These are phyloP conservation scores for Phaeosphaeria sp. DNA, from an alignment of 2,329 filamentous ascomycete genomes.

Conservation along the genomic window DNA sequence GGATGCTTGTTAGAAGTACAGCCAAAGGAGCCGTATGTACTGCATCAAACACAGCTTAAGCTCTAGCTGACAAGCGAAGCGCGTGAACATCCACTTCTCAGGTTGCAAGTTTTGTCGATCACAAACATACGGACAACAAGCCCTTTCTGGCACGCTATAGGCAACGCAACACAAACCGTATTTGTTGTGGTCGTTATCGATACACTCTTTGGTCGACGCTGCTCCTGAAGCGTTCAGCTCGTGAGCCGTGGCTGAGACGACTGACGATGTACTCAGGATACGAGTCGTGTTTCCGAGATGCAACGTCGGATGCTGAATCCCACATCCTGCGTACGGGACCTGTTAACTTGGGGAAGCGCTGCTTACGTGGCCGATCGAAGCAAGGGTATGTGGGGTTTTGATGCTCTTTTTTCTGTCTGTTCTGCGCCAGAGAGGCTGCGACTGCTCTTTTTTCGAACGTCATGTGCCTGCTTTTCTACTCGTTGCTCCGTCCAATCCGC, in stretches of 20 bases:
- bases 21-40: background rate
- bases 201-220: conserved; percentile 20
- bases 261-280: conserved; percentile 13
- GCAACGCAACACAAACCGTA: conserved; percentile 6
- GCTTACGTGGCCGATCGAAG: conserved; percentile 11
- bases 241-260: conserved; percentile 31
- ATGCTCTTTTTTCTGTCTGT: background rate
- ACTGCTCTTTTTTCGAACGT: conserved; percentile 16
- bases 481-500: conserved; percentile 6
- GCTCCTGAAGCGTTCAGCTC: conserved; percentile 15
- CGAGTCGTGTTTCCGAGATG: conserved; percentile 24
- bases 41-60: background rate
- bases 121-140: background rate
- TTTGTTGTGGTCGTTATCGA: conserved; percentile 21
- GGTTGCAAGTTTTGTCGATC: background rate
- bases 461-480: background rate
- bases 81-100: conserved; percentile 2
- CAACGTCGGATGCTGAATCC: conserved; percentile 26
- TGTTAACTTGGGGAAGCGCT: conserved; percentile 6
- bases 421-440: conserved; percentile 8
- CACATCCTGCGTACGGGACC: conserved; percentile 7
- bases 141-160: background rate
- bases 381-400: conserved; percentile 10
- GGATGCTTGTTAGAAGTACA: background rate
- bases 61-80: background rate